Conservation (phyloP, 257 asterid species). For the Verbascum thapsus region DNA sequence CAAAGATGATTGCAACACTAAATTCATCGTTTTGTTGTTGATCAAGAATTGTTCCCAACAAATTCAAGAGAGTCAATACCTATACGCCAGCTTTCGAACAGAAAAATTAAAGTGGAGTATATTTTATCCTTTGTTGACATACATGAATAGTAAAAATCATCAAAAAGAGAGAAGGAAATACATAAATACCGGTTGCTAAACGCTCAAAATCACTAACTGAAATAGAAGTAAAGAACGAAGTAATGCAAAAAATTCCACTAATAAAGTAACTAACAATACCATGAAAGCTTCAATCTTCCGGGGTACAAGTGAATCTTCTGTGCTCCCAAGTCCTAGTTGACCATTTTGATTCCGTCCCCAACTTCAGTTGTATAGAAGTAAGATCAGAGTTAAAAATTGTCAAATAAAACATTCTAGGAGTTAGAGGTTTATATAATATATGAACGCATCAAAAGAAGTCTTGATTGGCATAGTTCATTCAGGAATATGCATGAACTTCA, state of each 20-base stretch:
- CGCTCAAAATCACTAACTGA: background rate
- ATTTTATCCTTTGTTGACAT: background rate
- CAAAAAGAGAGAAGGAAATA: background rate
- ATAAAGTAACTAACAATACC: conserved; percentile 67
- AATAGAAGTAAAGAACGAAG: background rate
- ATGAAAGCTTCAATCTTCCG: conserved; percentile 78
- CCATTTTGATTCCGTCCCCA: conserved; percentile 99
- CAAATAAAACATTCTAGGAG: background rate
- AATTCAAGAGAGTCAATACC: too few species aligned
- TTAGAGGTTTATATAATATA: background rate
- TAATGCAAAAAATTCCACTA: conserved; percentile 15
- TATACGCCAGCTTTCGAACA: background rate
- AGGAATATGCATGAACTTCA: conserved; percentile 8
- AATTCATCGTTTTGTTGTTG: too few species aligned
- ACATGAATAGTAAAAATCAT: background rate
- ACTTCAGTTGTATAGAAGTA: conserved; percentile 47
- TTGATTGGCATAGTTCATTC: background rate
- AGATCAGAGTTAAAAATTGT: conserved; percentile 27
- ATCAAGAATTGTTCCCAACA: too few species aligned
- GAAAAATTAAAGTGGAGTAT: background rate
- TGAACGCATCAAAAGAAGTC: background rate
- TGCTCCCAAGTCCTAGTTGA: conserved; percentile 96
- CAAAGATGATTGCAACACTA: background rate
- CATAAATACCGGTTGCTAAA: background rate
- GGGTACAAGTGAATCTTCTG: conserved; percentile 90